These are phyloP conservation scores for Hysterium pulicare DNA, from an alignment of 2,329 filamentous ascomycete genomes.

Conservation along the genomic window DNA sequence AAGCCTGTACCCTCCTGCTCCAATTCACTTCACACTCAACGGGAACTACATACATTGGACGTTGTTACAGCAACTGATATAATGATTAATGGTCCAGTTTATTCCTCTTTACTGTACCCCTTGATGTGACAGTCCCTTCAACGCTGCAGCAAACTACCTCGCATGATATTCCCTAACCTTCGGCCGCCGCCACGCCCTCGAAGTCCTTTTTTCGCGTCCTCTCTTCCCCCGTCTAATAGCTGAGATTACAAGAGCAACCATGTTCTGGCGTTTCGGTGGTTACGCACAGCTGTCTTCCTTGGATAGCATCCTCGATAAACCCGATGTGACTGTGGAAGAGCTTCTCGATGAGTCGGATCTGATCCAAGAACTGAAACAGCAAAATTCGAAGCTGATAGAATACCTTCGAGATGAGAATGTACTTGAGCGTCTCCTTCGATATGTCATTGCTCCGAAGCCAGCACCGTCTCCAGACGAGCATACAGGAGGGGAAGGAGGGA, in stretches of 20 bases:
- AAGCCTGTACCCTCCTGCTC: too few relatives aligned
- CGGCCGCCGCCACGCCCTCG: slow-evolving; percentile 14
- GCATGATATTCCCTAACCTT: slow-evolving; percentile 13
- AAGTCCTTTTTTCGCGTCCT: slow-evolving; percentile 21
- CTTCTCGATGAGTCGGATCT: slow-evolving; percentile 93
- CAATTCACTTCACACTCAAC: too few relatives aligned
- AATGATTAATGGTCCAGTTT: too few relatives aligned
- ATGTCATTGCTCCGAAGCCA: slow-evolving; percentile 77
- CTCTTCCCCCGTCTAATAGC: slow-evolving; percentile 21
- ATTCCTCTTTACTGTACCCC: too few relatives aligned
- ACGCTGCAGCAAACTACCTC: too few relatives aligned
- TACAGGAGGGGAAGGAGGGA: slow-evolving; percentile 42
- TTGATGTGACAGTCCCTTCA: too few relatives aligned
- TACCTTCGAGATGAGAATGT: slow-evolving; percentile 86
- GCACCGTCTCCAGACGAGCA: slow-evolving; percentile 35
- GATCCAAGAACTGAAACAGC: slow-evolving; percentile 96
- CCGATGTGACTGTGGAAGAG: slow-evolving; percentile 90
- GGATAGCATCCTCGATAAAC: slow-evolving; percentile 94
- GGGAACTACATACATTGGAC: too few relatives aligned
- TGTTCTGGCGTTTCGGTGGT: slow-evolving; percentile 99
- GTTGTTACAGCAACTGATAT: too few relatives aligned
- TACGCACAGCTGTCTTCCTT: slow-evolving; percentile 97
- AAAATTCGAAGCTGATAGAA: slow-evolving; percentile 96
- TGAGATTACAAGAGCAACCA: slow-evolving; percentile 45
- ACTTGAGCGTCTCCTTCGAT: slow-evolving; percentile 80